Evolutionary conservation across 257 asterid species (phyloP), one percentile per base, ranked within the genome.

Genomic region (Striga asiatica): DNA sequence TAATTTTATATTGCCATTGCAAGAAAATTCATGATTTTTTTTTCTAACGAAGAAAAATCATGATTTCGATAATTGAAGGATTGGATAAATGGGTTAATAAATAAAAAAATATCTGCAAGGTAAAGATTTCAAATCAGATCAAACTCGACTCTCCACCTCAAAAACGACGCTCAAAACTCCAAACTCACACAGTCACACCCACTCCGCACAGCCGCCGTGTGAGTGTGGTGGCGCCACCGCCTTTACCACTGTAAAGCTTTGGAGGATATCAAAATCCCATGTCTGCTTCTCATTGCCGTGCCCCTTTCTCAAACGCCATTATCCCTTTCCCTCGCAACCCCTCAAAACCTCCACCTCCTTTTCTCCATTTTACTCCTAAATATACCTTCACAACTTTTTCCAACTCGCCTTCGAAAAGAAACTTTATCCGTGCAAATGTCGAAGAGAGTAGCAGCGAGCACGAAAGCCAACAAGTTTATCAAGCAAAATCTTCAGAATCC

Each of bases 281-380:
- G 84, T 68, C 81, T 56, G 48, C 79, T 27, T 27, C 71, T 60
- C 31, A 67, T 9, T 53, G 57, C 58, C 64, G 65, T 16, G 54
- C 53, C 60, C 66, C 65, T 49, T 52, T 51, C 56, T 57, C 83
- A 41, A 76, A 56, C 68, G n/a, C 42, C 65, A 63, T 66, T 32
- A 50, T 11, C 27, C 57, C 54, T 17, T 67, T 67, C 35, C 70
- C 74, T 37, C 61, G 7, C 61, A 64, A 50, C 51, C 71, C 76
- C 38, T 28, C 65, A 14, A 64, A 49, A 56, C 12, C 49, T 46
- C 69, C 58, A 28, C 34, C 79, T 47, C 61, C 61, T 11, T n/a
- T 46, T 21, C 32, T 52, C 59, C 27, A 54, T 24, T 69, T n/a
- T 16, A 45, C 55, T 24, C 27, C 61, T 39, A 61, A 56, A 46